Evolutionary conservation across 768 basidiomycete species (phyloP).

Genomic region (Exsudoporus frostii): DNA sequence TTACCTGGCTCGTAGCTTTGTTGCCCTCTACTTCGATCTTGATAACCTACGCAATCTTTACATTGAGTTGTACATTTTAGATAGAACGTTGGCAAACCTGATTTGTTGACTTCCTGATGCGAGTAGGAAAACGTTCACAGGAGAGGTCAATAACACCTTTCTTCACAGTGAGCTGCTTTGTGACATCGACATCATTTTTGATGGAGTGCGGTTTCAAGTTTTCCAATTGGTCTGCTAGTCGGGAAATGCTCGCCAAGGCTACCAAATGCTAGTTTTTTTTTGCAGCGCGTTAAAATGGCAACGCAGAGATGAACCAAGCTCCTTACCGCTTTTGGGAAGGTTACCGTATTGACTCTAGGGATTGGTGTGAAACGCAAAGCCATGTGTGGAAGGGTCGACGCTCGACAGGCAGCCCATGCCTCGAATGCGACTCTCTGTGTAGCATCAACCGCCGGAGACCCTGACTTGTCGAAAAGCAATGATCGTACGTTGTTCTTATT

Average conservation of each 20-base stretch:
- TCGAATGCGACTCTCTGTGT: conserved; percentile 32
- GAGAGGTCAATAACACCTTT: conserved; percentile 33
- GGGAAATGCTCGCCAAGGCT: conserved; percentile 45
- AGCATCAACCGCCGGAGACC: conserved; percentile 16
- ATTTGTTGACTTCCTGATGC: conserved; percentile 34
- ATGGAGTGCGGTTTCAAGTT: conserved; percentile 43
- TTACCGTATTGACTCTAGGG: conserved; percentile 23
- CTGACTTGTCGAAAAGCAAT: conserved; percentile 28
- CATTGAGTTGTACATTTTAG: too few species aligned
- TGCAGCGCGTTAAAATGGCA: background rate
- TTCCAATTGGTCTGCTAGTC: conserved; percentile 45
- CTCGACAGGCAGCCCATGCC: conserved; percentile 46
- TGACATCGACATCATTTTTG: conserved; percentile 39
- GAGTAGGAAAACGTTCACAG: conserved; percentile 44
- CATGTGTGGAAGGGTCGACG: conserved; percentile 28
- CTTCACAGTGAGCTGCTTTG: conserved; percentile 22
- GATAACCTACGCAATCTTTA: conserved; percentile 13
- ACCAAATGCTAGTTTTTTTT: conserved; percentile 36
- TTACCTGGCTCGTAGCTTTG: conserved; percentile 1
- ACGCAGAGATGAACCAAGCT: background rate
- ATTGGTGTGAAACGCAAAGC: conserved; percentile 11
- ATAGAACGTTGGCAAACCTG: conserved; percentile 35
- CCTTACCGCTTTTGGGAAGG: conserved; percentile 31
- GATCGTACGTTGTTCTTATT: conserved; percentile 23
- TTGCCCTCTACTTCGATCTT: conserved; percentile 16